Evolutionary conservation across 1,139 yeast species (phyloP).

Genomic region (Scheffersomyces titani): DNA sequence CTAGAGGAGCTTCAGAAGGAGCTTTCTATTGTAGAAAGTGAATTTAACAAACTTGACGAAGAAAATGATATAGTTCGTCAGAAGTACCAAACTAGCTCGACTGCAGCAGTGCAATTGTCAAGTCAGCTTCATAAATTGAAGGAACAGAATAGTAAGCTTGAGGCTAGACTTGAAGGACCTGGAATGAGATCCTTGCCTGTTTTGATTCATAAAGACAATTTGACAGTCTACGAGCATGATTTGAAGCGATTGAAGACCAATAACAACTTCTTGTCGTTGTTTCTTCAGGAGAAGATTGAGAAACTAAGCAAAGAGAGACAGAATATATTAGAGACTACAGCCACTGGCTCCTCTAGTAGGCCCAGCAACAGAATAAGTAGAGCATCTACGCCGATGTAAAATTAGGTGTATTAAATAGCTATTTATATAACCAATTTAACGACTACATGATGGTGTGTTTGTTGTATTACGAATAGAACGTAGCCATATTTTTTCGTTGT

Average conservation of each 20-base stretch:
- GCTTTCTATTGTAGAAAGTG: conserved; percentile 25
- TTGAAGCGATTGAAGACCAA: conserved; percentile 28
- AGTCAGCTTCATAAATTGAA: conserved; percentile 28
- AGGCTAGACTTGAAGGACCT: conserved; percentile 41
- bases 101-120: conserved; percentile 57
- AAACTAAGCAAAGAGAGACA: conserved; percentile 42
- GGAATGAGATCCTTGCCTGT: conserved; percentile 45
- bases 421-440: too few relatives aligned
- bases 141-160: conserved; percentile 27
- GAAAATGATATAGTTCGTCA: conserved; percentile 45
- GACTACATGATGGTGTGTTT: too few relatives aligned
- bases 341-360: conserved; percentile 31
- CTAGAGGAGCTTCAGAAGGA: conserved; percentile 32
- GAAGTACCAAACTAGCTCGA: conserved; percentile 54
- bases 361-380: conserved; percentile 41
- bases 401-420: background rate
- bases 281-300: conserved; percentile 37
- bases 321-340: conserved; percentile 29
- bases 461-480: background rate
- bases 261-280: conserved; percentile 36
- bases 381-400: conserved; percentile 39
- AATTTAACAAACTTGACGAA: conserved; percentile 23
- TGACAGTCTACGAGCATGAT: conserved; percentile 27
- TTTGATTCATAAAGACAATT: conserved; percentile 36
- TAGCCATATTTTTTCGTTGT: background rate